Conservation (phyloP, 2,329 filamentous ascomycete genomes). For the Microthyrium microscopicum region DNA sequence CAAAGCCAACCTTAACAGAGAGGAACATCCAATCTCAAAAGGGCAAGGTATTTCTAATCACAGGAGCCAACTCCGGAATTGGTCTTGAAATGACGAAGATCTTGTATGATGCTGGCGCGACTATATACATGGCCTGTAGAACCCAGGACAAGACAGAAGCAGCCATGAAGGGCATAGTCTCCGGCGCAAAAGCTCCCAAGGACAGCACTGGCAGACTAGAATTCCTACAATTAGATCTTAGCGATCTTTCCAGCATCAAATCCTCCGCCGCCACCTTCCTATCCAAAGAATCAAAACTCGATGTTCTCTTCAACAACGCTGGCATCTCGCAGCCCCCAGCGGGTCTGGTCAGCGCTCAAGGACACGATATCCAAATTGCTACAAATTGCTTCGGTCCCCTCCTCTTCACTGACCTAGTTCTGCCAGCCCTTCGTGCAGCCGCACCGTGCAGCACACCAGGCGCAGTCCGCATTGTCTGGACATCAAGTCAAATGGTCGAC, state of each 20-base stretch:
- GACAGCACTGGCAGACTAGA: constrained; percentile 14
- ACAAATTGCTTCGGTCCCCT: constrained; percentile 25
- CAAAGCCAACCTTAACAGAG: constrained; percentile 24
- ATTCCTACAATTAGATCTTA: constrained; percentile 22
- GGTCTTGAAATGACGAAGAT: constrained; percentile 37
- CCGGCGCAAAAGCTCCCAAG: constrained; percentile 16
- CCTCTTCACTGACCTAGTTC: constrained; percentile 23
- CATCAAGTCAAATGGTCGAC: constrained; percentile 11
- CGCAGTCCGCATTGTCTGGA: constrained; percentile 22
- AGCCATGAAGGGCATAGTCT: constrained; percentile 28
- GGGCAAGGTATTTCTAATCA: constrained; percentile 36
- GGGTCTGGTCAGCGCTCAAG: constrained; percentile 14
- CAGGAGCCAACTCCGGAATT: constrained; percentile 30
- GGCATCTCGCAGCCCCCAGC: constrained; percentile 18
- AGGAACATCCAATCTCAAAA: constrained; percentile 24
- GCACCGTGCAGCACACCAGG: constrained; percentile 12
- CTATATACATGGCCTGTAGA: constrained; percentile 39
- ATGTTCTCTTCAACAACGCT: constrained; percentile 25
- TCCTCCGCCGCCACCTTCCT: constrained; percentile 22
- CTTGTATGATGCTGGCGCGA: constrained; percentile 37
- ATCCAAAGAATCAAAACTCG: constrained; percentile 21
- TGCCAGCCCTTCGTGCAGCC: constrained; percentile 19
- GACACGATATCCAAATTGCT: constrained; percentile 22
- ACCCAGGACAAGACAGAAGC: constrained; percentile 26
- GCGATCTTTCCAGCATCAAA: constrained; percentile 26